A percentile compares a stretch with the other conserved stretches of the same genome.
These are phyloP conservation scores for Solanum hybrid DNA, from an alignment of 305 asterid species.

Conservation along the genomic window DNA sequence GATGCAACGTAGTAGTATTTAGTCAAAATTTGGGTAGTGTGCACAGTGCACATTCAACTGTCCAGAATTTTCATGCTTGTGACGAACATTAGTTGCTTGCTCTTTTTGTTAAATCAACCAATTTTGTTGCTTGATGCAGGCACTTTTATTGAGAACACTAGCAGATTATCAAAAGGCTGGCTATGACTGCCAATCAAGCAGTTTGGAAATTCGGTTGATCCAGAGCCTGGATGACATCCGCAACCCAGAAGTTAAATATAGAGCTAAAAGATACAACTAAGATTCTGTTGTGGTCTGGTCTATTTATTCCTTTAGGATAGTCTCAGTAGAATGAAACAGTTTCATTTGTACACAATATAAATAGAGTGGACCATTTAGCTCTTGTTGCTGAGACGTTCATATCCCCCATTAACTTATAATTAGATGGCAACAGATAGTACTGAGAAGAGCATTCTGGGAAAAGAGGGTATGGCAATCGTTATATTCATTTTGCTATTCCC, in stretches of 20 bases:
- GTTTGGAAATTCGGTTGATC: constrained; percentile 88
- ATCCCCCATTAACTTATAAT: not conserved
- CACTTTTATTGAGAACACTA: constrained; percentile 72
- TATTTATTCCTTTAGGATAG: not conserved
- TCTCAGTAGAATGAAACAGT: not conserved
- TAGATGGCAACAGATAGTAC: not conserved
- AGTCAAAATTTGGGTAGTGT: not conserved
- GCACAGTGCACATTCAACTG: not conserved
- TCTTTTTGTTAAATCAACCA: not conserved
- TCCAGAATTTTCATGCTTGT: not conserved
- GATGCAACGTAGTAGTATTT: not conserved
- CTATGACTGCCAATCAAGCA: constrained; percentile 68
- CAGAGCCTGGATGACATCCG: constrained; percentile 87
- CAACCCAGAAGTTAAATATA: constrained; percentile 73
- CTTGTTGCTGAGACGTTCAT: not conserved
- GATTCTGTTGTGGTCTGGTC: not conserved
- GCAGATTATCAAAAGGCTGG: constrained; percentile 68
- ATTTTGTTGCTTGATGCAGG: constrained; percentile 29
- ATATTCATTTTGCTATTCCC: not conserved
- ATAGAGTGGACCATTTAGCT: not conserved
- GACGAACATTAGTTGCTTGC: not conserved
- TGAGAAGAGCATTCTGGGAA: not conserved
- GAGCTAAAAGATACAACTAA: constrained; percentile 50
- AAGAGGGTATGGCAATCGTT: not conserved
- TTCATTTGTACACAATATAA: not conserved